These are phyloP conservation scores for Fusarium haematococcum DNA, from an alignment of 2,329 filamentous ascomycete species.

Conservation along the genomic window DNA sequence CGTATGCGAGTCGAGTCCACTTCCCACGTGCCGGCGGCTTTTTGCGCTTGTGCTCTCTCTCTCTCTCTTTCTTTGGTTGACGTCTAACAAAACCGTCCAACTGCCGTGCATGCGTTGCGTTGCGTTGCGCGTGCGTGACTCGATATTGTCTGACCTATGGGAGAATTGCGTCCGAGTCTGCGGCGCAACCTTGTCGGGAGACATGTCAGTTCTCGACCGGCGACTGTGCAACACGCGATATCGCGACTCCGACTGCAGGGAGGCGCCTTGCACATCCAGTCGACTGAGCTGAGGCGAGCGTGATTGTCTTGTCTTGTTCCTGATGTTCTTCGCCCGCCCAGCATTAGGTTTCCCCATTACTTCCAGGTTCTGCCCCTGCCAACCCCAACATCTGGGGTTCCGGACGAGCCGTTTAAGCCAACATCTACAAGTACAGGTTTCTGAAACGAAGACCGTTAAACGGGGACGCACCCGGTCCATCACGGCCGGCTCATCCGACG, in stretches of 20 bases:
- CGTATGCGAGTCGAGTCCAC: background rate
- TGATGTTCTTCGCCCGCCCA: background rate
- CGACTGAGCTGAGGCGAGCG: background rate
- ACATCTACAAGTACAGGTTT: constrained; percentile 11
- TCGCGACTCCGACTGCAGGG: background rate
- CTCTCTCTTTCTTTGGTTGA: background rate
- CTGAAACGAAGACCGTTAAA: constrained; percentile 30
- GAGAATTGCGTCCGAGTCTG: constrained; percentile 16
- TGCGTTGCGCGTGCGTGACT: background rate
- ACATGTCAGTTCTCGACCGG: background rate
- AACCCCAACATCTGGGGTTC: constrained; percentile 5
- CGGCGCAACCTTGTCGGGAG: background rate
- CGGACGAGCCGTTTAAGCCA: constrained; percentile 11
- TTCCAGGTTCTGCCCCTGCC: background rate
- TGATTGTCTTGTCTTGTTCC: constrained; percentile 13
- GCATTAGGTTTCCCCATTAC: constrained; percentile 3
- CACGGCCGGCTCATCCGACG: constrained; percentile 4
- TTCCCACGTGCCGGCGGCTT: constrained; percentile 15
- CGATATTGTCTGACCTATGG: constrained; percentile 4
- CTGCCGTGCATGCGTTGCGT: constrained; percentile 2
- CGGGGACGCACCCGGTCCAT: background rate
- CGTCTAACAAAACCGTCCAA: background rate
- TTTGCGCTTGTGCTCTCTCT: background rate
- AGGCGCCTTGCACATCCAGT: constrained; percentile 6
- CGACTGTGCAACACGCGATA: constrained; percentile 3